Evolutionary conservation across 805 yeast species (phyloP).

Genomic region (Jamesozyma jinghongensis): DNA sequence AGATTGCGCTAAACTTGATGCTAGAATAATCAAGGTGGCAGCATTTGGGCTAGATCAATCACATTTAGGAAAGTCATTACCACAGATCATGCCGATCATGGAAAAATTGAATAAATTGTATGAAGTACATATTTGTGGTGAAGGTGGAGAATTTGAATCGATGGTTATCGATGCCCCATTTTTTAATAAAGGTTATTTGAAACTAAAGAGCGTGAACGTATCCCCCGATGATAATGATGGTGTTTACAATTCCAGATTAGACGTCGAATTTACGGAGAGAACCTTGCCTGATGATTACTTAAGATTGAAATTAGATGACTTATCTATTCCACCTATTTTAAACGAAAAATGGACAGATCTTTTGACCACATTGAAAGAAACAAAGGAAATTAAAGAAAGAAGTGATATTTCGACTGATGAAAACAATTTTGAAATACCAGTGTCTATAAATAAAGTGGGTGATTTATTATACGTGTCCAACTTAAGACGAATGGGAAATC

Average conservation of each 20-base stretch:
- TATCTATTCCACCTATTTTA: slow-evolving; percentile 22
- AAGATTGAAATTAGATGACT: slow-evolving; percentile 30
- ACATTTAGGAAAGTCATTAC: slow-evolving; percentile 63
- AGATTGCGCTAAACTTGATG: slow-evolving; percentile 42
- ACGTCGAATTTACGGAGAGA: slow-evolving; percentile 42
- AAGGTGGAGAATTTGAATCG: slow-evolving; percentile 97
- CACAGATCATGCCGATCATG: slow-evolving; percentile 52
- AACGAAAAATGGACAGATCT: slow-evolving; percentile 20
- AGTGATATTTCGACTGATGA: no score
- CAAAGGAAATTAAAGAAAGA: not conserved
- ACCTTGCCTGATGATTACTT: slow-evolving; percentile 18
- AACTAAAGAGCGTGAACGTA: slow-evolving; percentile 33
- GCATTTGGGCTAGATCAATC: slow-evolving; percentile 66
- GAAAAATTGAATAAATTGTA: slow-evolving; percentile 48
- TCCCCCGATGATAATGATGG: slow-evolving; percentile 48
- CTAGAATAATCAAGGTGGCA: slow-evolving; percentile 84
- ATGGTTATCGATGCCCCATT: slow-evolving; percentile 86
- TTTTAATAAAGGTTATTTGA: slow-evolving; percentile 47
- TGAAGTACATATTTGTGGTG: slow-evolving; percentile 94
- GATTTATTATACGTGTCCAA: slow-evolving; percentile 38
- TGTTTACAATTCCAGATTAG: slow-evolving; percentile 56
- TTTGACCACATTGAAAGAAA: not conserved
- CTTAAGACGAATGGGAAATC: slow-evolving; percentile 26
- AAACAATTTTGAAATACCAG: not conserved
- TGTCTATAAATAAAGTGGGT: slow-evolving; percentile 17